Conservation (phyloP, 345 rosid genomes). For the Corymbia maculata region DNA sequence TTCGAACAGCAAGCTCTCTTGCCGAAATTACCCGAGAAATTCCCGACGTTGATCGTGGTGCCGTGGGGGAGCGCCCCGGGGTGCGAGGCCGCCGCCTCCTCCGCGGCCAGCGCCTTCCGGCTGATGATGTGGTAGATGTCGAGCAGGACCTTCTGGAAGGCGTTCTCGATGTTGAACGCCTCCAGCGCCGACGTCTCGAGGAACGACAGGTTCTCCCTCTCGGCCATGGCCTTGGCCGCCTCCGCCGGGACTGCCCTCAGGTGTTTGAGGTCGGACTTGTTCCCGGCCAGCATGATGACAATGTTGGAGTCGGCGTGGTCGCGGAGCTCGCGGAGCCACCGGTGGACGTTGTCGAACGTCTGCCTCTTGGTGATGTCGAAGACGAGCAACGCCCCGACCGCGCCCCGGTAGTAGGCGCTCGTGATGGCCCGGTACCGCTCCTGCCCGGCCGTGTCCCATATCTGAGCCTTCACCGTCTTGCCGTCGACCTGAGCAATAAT, state of each 20-base stretch:
- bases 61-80: slow-evolving; percentile 44
- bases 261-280: slow-evolving; percentile 57
- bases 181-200: slow-evolving; percentile 61
- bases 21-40: slow-evolving; percentile 23
- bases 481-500: slow-evolving; percentile 37
- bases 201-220: slow-evolving; percentile 37
- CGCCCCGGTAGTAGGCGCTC: slow-evolving; percentile 67
- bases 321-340: slow-evolving; percentile 61
- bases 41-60: slow-evolving; percentile 52
- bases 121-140: slow-evolving; percentile 54
- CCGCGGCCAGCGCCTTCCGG: slow-evolving; percentile 56
- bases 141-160: slow-evolving; percentile 47
- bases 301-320: slow-evolving; percentile 74
- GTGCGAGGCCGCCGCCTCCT: slow-evolving; percentile 34
- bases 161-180: slow-evolving; percentile 46
- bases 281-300: slow-evolving; percentile 64
- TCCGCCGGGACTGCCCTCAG: slow-evolving; percentile 27
- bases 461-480: slow-evolving; percentile 65
- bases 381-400: slow-evolving; percentile 60
- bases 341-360: slow-evolving; percentile 47
- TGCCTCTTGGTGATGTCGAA: slow-evolving; percentile 63
- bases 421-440: slow-evolving; percentile 69
- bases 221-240: slow-evolving; percentile 31
- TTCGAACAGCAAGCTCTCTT: slow-evolving; percentile 53
- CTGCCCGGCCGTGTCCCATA: slow-evolving; percentile 74